phyloP scores from a whole-genome alignment of 2,329 filamentous ascomycete genomes.

The Fusarium musae region DNA sequence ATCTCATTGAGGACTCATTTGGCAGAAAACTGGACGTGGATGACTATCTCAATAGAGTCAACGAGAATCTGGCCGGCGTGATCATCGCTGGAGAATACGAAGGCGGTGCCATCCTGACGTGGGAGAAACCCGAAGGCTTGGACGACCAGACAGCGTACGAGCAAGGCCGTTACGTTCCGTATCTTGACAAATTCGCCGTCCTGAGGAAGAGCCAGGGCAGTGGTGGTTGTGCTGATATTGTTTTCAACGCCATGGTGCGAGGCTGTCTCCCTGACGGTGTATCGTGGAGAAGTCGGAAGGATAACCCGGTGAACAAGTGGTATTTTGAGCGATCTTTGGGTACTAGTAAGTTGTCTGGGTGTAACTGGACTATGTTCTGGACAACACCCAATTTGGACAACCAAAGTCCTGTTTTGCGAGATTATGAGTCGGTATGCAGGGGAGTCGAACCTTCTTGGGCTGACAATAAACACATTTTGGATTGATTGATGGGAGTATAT shows the following conservation, averaged over 20 bases:
- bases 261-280: conserved; percentile 89
- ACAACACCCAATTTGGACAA: conserved; percentile 76
- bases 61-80: conserved; percentile 84
- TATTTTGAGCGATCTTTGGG: conserved; percentile 93
- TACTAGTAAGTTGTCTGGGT: conserved; percentile 82
- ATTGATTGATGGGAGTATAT: conserved; percentile 52
- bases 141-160: conserved; percentile 64
- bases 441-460: conserved; percentile 72
- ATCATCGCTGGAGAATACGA: conserved; percentile 98
- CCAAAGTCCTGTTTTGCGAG: conserved; percentile 65
- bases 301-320: conserved; percentile 99
- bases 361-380: conserved; percentile 99
- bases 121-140: conserved; percentile 79
- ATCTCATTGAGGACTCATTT: conserved; percentile 95
- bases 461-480: conserved; percentile 66
- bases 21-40: conserved; percentile 83
- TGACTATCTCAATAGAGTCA: conserved; percentile 84
- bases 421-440: conserved; percentile 82
- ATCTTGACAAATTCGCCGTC: conserved; percentile 97
- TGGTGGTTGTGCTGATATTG: conserved; percentile 91
- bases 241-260: conserved; percentile 95
- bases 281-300: conserved; percentile 88
- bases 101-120: conserved; percentile 92
- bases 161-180: conserved; percentile 80
- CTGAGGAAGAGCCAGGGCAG: conserved; percentile 88